Evolutionary conservation across 2,329 filamentous ascomycete genomes (phyloP), one percentile per base, ranked within the genome.

Genomic region (Colletotrichum navitas): DNA sequence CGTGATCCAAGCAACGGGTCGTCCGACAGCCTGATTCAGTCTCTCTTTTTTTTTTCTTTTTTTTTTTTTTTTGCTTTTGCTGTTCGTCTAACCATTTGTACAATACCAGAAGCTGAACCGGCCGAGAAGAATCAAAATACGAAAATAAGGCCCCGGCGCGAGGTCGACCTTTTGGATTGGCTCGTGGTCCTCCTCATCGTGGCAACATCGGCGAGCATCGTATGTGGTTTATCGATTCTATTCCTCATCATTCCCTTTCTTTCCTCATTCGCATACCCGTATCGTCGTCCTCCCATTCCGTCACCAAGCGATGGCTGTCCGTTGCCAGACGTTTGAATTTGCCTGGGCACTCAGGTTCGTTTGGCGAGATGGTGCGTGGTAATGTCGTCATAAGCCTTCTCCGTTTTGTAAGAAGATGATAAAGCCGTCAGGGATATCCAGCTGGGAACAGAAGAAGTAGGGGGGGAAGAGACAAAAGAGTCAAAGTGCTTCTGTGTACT

Each of bases 81-180:
- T 72, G 52, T 61, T 59, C 59, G 66, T 72, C 69, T 69, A 72
- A 45, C 68, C 59, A 45, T 69, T 47, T 47, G 69, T 64, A 69
- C 43, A 72, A 72, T 56, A 41, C 66, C 32, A 60, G 29, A 60
- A 52, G 55, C 66, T 55, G 45, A 59, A 47, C 14, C 21, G 47
- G 29, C 49, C 52, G 51, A 54, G 49, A 34, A 34, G 61, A 43
- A 55, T 8, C 16, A 8, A 45, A n/a, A n/a, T 36, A 14, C 8
- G 43, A 59, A 24, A 63, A 63, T 10, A 34, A 47, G 39, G 39
- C 29, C 24, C 8, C 54, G 34, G 12, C 11, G 12, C 34, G 32
- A 7, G 52, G 18, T 45, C 12, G 36, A 43, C 49, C 8, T 64
- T 26, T 24, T 24, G 32, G 24, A 3, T 56, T 43, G 49, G 18